phyloP scores from a whole-genome alignment of 2,329 filamentous ascomycete genomes.

The Pseudogymnoascus sp. region DNA sequence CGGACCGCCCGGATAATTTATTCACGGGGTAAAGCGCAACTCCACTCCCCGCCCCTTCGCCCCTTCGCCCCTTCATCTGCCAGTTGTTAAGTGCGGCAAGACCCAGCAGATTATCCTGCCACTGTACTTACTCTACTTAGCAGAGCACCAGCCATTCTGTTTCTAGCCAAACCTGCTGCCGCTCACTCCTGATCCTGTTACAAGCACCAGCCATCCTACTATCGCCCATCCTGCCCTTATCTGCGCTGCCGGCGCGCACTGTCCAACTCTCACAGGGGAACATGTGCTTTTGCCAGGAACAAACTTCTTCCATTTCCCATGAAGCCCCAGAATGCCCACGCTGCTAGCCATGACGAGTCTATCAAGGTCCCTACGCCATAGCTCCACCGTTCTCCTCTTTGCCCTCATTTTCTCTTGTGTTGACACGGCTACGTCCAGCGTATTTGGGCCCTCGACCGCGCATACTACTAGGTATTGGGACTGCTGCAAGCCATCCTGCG shows the following conservation, averaged over 20 bases:
- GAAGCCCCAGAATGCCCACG: conserved; percentile 5
- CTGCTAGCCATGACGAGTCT: conserved; percentile 4
- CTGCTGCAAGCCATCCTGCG: conserved; percentile 65
- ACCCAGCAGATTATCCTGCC: neutral
- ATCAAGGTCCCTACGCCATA: neutral
- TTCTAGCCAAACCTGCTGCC: neutral
- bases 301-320: conserved; percentile 8
- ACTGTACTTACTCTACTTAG: neutral
- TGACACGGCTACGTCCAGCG: neutral
- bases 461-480: conserved; percentile 47
- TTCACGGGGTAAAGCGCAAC: neutral
- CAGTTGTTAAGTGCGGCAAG: neutral
- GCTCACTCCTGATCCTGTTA: neutral
- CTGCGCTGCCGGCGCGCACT: conserved; percentile 1
- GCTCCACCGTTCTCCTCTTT: neutral
- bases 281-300: conserved; percentile 7
- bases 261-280: conserved; percentile 7
- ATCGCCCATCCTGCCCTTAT: neutral
- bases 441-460: neutral
- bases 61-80: conserved; percentile 1
- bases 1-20: conserved; percentile 5
- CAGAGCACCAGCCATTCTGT: neutral
- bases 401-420: neutral
- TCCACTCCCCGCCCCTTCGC: neutral
- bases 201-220: neutral